These are phyloP conservation scores for Arxiozyma heterogenica DNA, from an alignment of 1,139 yeast species.

Conservation along the genomic window DNA sequence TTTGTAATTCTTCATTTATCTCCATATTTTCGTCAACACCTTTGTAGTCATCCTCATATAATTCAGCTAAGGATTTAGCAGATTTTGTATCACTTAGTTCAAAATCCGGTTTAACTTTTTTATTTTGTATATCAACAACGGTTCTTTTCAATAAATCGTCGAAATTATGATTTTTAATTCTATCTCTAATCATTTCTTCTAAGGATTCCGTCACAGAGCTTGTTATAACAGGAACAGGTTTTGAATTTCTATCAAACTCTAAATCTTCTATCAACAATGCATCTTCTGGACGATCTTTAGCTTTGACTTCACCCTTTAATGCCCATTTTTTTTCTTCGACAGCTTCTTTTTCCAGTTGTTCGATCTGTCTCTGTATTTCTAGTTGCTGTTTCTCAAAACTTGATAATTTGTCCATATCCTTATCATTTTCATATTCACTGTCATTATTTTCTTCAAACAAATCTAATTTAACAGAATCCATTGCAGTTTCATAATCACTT, in stretches of 20 bases:
- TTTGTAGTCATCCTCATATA: constrained; percentile 79
- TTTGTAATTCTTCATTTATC: constrained; percentile 54
- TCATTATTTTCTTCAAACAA: constrained; percentile 46
- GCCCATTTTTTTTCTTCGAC: constrained; percentile 92
- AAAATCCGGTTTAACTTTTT: constrained; percentile 36
- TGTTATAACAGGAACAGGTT: constrained; percentile 89
- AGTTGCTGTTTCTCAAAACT: constrained; percentile 79
- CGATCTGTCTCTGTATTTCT: constrained; percentile 67
- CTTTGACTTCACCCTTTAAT: constrained; percentile 82
- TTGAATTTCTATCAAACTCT: constrained; percentile 65
- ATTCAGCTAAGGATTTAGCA: constrained; percentile 77
- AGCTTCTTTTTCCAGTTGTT: constrained; percentile 71
- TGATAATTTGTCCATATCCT: constrained; percentile 43
- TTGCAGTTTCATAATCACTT: constrained; percentile 47
- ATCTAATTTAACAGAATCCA: constrained; percentile 54
- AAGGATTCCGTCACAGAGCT: constrained; percentile 75
- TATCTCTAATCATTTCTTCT: constrained; percentile 78
- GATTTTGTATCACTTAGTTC: constrained; percentile 84
- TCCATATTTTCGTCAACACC: constrained; percentile 35
- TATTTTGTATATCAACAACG: constrained; percentile 45
- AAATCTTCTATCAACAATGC: constrained; percentile 62
- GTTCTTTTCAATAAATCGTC: constrained; percentile 77
- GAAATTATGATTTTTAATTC: constrained; percentile 67
- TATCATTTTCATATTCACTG: constrained; percentile 13
- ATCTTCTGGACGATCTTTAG: constrained; percentile 74